Conservation (phyloP, 352 stramenopile genomes). For the Globisporangium sylvaticum region DNA sequence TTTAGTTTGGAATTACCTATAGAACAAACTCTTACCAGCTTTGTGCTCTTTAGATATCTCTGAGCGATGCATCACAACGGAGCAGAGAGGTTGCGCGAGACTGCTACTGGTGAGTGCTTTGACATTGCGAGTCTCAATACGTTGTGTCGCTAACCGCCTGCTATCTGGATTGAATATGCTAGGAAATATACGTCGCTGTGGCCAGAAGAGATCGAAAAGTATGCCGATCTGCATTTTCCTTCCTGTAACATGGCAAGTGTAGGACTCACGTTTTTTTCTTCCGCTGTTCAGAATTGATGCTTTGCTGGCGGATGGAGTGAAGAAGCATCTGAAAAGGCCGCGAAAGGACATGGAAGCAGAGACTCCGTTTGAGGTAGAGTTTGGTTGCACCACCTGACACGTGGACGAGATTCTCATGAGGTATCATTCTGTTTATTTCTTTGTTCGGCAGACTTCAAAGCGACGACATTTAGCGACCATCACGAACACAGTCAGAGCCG, state of each 20-base stretch:
- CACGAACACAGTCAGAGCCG: slow-evolving; percentile 40
- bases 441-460: slow-evolving; percentile 27
- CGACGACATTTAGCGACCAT: slow-evolving; percentile 55
- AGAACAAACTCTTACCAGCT: neutral
- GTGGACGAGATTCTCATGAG: neutral
- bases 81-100: slow-evolving; percentile 46
- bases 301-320: slow-evolving; percentile 43
- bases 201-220: slow-evolving; percentile 44
- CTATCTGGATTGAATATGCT: neutral
- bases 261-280: neutral
- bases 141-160: neutral
- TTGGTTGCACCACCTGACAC: neutral
- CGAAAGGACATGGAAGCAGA: slow-evolving; percentile 26
- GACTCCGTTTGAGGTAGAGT: slow-evolving; percentile 31
- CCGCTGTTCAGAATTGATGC: slow-evolving; percentile 30
- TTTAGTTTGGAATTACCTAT: neutral
- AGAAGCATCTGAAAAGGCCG: slow-evolving; percentile 62
- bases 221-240: neutral
- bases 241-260: neutral
- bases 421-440: neutral
- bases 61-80: slow-evolving; percentile 59
- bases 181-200: slow-evolving; percentile 51
- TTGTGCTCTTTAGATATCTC: slow-evolving; percentile 21
- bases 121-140: neutral
- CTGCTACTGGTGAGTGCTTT: slow-evolving; percentile 46